Evolutionary conservation across 106 monocot species (phyloP).

Genomic region (Xerophyta viscosa): DNA sequence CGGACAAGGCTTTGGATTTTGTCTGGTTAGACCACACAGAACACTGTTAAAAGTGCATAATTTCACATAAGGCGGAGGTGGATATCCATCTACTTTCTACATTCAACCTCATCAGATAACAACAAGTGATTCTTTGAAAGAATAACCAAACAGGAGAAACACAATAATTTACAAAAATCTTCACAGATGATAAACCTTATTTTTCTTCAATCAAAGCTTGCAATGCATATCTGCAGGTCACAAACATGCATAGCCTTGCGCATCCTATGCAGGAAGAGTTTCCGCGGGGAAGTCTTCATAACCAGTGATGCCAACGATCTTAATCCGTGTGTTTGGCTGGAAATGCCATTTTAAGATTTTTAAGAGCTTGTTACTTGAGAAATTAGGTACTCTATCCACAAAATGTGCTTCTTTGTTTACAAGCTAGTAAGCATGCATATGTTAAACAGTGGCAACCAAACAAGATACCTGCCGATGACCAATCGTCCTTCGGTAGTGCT

Average conservation of each 20-base stretch:
- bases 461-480: constrained; percentile 87
- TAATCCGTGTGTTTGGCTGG: constrained; percentile 89
- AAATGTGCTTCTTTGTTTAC: neutral
- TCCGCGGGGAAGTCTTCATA: constrained; percentile 81
- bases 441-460: neutral
- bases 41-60: too few species aligned
- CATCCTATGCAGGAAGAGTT: constrained; percentile 30
- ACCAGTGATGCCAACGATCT: constrained; percentile 81
- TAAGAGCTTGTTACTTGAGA: neutral
- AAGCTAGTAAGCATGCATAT: too few species aligned
- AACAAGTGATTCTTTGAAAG: too few species aligned
- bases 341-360: constrained; percentile 2
- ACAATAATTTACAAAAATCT: too few species aligned
- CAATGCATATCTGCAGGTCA: neutral
- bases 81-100: too few species aligned
- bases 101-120: too few species aligned
- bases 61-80: too few species aligned
- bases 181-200: too few species aligned
- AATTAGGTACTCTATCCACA: neutral
- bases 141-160: too few species aligned
- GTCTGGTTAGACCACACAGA: too few species aligned
- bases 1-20: too few species aligned
- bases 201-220: neutral
- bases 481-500: constrained; percentile 87
- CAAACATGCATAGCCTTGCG: neutral